Conservation (phyloP, 1,284 basidiomycete genomes). For the Singerocomus rubriflavus region DNA sequence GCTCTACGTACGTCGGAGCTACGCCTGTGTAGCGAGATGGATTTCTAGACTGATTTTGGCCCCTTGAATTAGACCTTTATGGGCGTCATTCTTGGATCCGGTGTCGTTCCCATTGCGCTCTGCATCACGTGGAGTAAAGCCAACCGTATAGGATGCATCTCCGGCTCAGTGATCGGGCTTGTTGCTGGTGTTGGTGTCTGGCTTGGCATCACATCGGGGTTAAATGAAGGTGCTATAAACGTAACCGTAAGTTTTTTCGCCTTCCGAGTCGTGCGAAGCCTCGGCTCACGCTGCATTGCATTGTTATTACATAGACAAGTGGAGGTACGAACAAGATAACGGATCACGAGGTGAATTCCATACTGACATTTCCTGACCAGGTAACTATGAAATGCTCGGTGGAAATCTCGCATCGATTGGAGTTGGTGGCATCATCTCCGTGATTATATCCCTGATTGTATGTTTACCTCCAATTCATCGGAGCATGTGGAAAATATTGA, state of each 20-base stretch:
- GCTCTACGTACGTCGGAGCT: constrained; percentile 67
- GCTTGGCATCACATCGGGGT: constrained; percentile 76
- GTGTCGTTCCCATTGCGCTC: constrained; percentile 83
- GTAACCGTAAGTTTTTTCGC: constrained; percentile 48
- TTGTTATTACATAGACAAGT: constrained; percentile 39
- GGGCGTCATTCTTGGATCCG: constrained; percentile 82
- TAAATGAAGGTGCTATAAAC: constrained; percentile 71
- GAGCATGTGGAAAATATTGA: background rate
- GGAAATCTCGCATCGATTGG: constrained; percentile 87
- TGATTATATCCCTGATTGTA: constrained; percentile 50
- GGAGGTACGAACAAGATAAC: constrained; percentile 37
- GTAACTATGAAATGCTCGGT: constrained; percentile 81
- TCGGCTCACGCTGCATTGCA: background rate
- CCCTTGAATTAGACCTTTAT: constrained; percentile 59
- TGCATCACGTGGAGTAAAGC: constrained; percentile 80
- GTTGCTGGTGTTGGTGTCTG: constrained; percentile 71
- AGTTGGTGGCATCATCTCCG: constrained; percentile 75
- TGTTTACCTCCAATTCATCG: constrained; percentile 4
- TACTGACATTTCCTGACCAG: constrained; percentile 31
- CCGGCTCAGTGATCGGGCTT: constrained; percentile 72
- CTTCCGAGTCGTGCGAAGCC: background rate
- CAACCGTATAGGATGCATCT: constrained; percentile 79
- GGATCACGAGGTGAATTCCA: background rate
- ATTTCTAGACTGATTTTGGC: background rate
- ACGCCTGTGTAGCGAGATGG: background rate